Percentiles rank a stretch among this genome's conserved stretches.
phyloP scores from a whole-genome alignment of 1,139 yeast genomes.

The Suhomyces choctaworum region DNA sequence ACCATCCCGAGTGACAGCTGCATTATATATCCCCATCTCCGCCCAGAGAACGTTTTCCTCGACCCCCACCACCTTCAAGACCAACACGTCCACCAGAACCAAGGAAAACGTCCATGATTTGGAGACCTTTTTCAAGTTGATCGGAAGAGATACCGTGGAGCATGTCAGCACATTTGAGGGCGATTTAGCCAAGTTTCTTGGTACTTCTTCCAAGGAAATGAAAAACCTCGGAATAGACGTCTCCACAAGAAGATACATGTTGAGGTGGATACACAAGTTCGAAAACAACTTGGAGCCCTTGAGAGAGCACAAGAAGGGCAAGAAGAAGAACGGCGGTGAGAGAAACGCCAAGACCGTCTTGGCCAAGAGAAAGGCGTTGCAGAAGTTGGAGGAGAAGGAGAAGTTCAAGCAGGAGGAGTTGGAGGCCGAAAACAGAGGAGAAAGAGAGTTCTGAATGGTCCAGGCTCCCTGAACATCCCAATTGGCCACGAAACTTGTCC shows the following conservation, averaged over 20 bases:
- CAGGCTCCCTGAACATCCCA: background rate
- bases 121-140: conserved; percentile 63
- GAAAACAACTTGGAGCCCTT: conserved; percentile 59
- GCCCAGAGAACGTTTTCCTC: conserved; percentile 17
- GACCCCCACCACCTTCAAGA: conserved; percentile 23
- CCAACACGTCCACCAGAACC: conserved; percentile 45
- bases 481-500: background rate
- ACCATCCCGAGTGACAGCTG: too few relatives aligned
- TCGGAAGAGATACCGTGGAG: conserved; percentile 75
- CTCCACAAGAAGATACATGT: conserved; percentile 64
- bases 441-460: conserved; percentile 19
- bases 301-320: conserved; percentile 61
- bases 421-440: conserved; percentile 25
- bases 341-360: conserved; percentile 68
- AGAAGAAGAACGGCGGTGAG: conserved; percentile 89
- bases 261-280: conserved; percentile 51
- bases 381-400: conserved; percentile 47
- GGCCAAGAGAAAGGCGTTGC: conserved; percentile 69
- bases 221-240: conserved; percentile 81
- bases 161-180: conserved; percentile 70
- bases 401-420: conserved; percentile 24
- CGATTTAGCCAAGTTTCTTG: conserved; percentile 68
- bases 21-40: background rate
- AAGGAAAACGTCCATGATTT: conserved; percentile 70
- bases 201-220: conserved; percentile 54